phyloP scores from a whole-genome alignment of 2,329 filamentous ascomycete species.

The Onygena corvina region DNA sequence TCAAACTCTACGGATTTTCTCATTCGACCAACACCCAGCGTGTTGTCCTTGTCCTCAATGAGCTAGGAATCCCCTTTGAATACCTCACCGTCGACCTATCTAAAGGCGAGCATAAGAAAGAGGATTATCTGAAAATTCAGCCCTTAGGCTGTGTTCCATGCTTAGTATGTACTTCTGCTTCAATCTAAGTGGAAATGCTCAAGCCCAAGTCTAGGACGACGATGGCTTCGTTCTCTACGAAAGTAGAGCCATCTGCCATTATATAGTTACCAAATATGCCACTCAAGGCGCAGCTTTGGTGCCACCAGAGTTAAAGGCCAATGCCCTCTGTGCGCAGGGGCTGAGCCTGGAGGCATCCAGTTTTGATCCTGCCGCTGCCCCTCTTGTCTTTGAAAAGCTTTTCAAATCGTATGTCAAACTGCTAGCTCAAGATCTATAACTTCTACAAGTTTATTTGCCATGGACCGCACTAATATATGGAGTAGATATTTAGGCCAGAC shows the following conservation, averaged over 20 bases:
- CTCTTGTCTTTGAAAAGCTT: constrained; percentile 7
- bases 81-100: constrained; percentile 9
- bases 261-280: constrained; percentile 13
- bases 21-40: constrained; percentile 11
- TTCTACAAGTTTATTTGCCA: background rate
- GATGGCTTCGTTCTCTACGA: constrained; percentile 14
- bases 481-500: constrained; percentile 6
- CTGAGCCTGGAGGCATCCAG: constrained; percentile 5
- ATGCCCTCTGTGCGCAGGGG: constrained; percentile 9
- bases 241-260: constrained; percentile 12
- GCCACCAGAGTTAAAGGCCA: constrained; percentile 11
- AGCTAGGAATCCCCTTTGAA: constrained; percentile 12
- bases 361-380: constrained; percentile 9
- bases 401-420: constrained; percentile 10
- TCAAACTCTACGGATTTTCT: constrained; percentile 12
- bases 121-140: constrained; percentile 9
- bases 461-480: background rate
- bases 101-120: constrained; percentile 11
- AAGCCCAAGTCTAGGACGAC: constrained; percentile 10
- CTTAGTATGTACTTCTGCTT: constrained; percentile 4
- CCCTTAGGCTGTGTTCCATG: constrained; percentile 13
- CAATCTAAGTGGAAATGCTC: background rate
- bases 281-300: constrained; percentile 10
- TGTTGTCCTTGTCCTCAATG: constrained; percentile 13
- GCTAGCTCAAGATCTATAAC: background rate